These are phyloP conservation scores for Mucor piriformis DNA, from an alignment of 371 early-diverging fungal species.

Conservation along the genomic window DNA sequence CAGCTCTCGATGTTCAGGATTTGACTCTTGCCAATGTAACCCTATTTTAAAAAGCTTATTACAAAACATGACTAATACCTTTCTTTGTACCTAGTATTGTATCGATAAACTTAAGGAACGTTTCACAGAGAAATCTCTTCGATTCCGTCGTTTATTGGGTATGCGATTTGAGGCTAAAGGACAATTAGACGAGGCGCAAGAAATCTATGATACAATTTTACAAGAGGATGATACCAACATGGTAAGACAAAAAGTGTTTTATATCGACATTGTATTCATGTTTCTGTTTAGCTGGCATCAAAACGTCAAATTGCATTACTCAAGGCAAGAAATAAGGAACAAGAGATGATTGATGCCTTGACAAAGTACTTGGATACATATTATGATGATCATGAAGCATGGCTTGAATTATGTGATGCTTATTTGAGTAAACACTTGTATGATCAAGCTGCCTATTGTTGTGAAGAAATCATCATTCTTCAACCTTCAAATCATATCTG, in stretches of 20 bases:
- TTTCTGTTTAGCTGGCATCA: conserved; percentile 49
- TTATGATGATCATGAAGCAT: conserved; percentile 84
- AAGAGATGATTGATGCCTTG: conserved; percentile 78
- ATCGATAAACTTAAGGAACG: conserved; percentile 60
- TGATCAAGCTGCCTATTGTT: conserved; percentile 85
- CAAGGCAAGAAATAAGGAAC: conserved; percentile 61
- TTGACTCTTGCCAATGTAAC: conserved; percentile 64
- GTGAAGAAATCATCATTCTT: conserved; percentile 86
- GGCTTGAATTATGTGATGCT: conserved; percentile 79
- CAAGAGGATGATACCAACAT: conserved; percentile 70
- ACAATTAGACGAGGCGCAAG: conserved; percentile 64
- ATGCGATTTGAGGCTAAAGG: conserved; percentile 77
- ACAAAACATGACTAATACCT: background rate
- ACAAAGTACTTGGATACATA: conserved; percentile 79
- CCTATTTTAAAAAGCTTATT: background rate
- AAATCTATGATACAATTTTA: conserved; percentile 65
- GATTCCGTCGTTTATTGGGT: conserved; percentile 67
- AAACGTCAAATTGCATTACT: conserved; percentile 80
- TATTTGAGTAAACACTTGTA: conserved; percentile 73
- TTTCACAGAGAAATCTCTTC: conserved; percentile 68
- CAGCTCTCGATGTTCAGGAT: conserved; percentile 80
- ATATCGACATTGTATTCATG: background rate
- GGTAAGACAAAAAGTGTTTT: conserved; percentile 32
- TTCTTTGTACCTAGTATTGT: conserved; percentile 44
- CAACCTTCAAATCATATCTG: conserved; percentile 83